phyloP scores from a whole-genome alignment of 257 asterid genomes.

The Thymus mandschuricus region DNA sequence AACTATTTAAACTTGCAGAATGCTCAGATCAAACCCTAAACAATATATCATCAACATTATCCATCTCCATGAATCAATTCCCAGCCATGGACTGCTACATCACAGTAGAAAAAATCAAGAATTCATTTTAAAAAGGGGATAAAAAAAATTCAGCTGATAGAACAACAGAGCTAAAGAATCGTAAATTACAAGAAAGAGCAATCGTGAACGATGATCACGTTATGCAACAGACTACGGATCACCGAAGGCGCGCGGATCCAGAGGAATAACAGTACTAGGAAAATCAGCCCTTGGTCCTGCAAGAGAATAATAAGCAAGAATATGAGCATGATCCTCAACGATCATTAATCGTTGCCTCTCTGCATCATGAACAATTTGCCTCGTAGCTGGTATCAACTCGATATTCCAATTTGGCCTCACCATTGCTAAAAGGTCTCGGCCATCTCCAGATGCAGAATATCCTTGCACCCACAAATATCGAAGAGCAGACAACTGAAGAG shows the following conservation, averaged over 20 bases:
- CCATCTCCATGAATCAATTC: too few species aligned
- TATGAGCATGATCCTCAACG: conserved; percentile 73
- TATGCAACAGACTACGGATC: neutral
- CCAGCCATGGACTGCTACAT: neutral
- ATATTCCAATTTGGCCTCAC: conserved; percentile 75
- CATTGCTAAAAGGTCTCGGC: conserved; percentile 59
- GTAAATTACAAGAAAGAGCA: neutral
- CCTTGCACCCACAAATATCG: conserved; percentile 94
- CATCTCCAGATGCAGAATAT: conserved; percentile 49
- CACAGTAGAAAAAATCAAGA: conserved; percentile 14
- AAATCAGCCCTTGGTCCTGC: conserved; percentile 83
- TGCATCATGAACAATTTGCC: conserved; percentile 30
- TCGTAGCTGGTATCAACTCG: conserved; percentile 74
- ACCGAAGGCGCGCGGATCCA: conserved; percentile 32
- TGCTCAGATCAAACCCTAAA: too few species aligned
- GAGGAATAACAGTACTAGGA: conserved; percentile 57
- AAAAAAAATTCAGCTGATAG: neutral
- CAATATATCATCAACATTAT: too few species aligned
- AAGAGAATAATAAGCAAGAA: conserved; percentile 86
- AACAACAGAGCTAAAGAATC: too few species aligned
- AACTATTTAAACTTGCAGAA: too few species aligned
- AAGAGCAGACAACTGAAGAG: conserved; percentile 52
- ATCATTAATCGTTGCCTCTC: conserved; percentile 28
- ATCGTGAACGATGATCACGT: neutral
- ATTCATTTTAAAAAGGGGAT: neutral